phyloP scores from a whole-genome alignment of 1,284 basidiomycete genomes.

The Taiwanofungus camphoratus region DNA sequence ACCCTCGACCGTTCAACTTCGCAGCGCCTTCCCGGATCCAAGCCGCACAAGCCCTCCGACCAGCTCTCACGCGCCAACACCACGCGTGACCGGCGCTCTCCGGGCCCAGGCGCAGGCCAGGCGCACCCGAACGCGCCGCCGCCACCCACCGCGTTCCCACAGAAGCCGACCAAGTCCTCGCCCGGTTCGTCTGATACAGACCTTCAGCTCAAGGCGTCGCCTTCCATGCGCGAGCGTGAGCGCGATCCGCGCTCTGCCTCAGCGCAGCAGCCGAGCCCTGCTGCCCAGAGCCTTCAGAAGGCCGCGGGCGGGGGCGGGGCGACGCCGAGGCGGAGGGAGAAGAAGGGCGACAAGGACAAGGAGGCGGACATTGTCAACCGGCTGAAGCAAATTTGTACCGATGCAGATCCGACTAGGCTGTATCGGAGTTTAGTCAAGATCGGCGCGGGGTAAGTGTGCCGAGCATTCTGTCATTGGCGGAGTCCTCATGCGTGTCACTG shows the following conservation, averaged over 20 bases:
- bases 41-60: slow-evolving; percentile 45
- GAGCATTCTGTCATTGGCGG: slow-evolving; percentile 6
- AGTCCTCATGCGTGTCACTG: too few species aligned
- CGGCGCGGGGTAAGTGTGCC: slow-evolving; percentile 80
- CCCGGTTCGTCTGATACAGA: slow-evolving; percentile 52
- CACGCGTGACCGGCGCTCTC: slow-evolving; percentile 46
- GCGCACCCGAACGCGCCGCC: slow-evolving; percentile 15
- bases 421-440: slow-evolving; percentile 95
- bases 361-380: slow-evolving; percentile 90
- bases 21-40: slow-evolving; percentile 53
- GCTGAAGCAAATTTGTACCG: slow-evolving; percentile 91
- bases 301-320: slow-evolving; percentile 44
- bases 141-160: slow-evolving; percentile 11
- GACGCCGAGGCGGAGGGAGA: slow-evolving; percentile 81
- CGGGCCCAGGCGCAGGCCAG: slow-evolving; percentile 22
- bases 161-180: slow-evolving; percentile 39
- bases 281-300: slow-evolving; percentile 57
- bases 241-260: slow-evolving; percentile 18
- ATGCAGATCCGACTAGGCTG: slow-evolving; percentile 92
- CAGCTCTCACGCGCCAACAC: slow-evolving; percentile 61
- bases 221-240: slow-evolving; percentile 15
- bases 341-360: slow-evolving; percentile 79
- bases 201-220: slow-evolving; percentile 39
- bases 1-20: slow-evolving; percentile 74
- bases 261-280: slow-evolving; percentile 42